Evolutionary conservation across 1,139 yeast species (phyloP).

Genomic region (Geotrichum citri-aurantii): DNA sequence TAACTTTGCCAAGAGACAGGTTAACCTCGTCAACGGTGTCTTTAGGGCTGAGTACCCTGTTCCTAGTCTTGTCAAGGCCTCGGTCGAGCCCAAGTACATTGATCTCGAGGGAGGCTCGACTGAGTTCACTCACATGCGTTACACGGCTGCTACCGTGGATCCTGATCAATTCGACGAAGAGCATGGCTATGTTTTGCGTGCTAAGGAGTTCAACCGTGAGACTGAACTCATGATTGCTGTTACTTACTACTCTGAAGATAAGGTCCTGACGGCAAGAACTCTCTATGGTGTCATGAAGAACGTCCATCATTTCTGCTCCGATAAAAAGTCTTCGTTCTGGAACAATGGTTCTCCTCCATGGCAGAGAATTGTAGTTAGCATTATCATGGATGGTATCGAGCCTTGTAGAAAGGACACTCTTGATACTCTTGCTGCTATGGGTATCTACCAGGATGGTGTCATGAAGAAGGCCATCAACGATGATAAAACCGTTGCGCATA

Average conservation of each 20-base stretch:
- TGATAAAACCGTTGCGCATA: conserved; percentile 81
- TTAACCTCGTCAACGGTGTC: conserved; percentile 60
- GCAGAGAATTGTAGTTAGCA: conserved; percentile 86
- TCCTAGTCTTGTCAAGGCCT: conserved; percentile 58
- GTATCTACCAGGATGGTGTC: conserved; percentile 92
- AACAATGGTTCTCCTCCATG: conserved; percentile 80
- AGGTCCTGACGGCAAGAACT: conserved; percentile 79
- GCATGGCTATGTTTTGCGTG: conserved; percentile 75
- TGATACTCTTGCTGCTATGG: conserved; percentile 83
- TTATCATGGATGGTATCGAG: conserved; percentile 91
- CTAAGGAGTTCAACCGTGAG: conserved; percentile 65
- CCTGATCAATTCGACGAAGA: conserved; percentile 63
- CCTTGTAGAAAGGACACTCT: conserved; percentile 79
- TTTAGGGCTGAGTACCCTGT: conserved; percentile 73
- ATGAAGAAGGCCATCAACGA: conserved; percentile 87
- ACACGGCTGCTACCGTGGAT: conserved; percentile 74
- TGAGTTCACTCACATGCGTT: conserved; percentile 73
- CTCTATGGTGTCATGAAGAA: conserved; percentile 91
- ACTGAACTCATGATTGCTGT: conserved; percentile 85
- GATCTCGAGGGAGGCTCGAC: conserved; percentile 59
- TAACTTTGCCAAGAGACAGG: conserved; percentile 66
- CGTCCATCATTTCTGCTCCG: conserved; percentile 71
- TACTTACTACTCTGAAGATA: conserved; percentile 85
- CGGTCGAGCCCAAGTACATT: conserved; percentile 45
- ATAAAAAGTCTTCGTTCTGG: conserved; percentile 50